Percentiles rank a stretch among this genome's conserved stretches.
Evolutionary conservation across 23 red algal genomes (phyloP).

Genomic region (Agarophyton chilense): DNA sequence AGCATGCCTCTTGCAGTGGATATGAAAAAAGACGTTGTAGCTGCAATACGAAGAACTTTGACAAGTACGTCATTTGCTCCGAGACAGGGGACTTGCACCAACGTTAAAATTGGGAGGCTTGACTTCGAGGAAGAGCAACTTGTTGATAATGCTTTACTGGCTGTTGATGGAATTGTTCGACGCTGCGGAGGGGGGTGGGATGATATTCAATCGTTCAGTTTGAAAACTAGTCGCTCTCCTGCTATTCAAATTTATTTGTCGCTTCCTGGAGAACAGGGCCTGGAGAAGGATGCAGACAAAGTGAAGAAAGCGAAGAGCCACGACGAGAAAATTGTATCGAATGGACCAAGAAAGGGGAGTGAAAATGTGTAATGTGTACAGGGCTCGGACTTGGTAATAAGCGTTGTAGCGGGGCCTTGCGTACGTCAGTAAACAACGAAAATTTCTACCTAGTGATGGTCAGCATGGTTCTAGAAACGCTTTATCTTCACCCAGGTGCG

Average conservation of each 20-base stretch:
- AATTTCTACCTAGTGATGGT: no score
- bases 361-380: no score
- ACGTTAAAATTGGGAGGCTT: slow-evolving; percentile 36
- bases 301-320: not conserved
- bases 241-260: slow-evolving; percentile 67
- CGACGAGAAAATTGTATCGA: no score
- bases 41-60: slow-evolving; percentile 36
- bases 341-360: no score
- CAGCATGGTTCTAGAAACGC: no score
- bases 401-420: no score
- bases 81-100: slow-evolving; percentile 60
- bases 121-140: slow-evolving; percentile 22
- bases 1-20: slow-evolving; percentile 54
- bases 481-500: no score
- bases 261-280: not conserved
- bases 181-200: slow-evolving; percentile 57
- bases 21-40: slow-evolving; percentile 43
- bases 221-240: slow-evolving; percentile 57
- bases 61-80: slow-evolving; percentile 45
- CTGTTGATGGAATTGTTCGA: slow-evolving; percentile 18
- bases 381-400: no score
- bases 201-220: slow-evolving; percentile 57
- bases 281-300: no score
- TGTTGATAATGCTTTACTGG: slow-evolving; percentile 59
- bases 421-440: no score